Conservation (phyloP, 345 rosid species). For the Odontarrhena argentea region DNA sequence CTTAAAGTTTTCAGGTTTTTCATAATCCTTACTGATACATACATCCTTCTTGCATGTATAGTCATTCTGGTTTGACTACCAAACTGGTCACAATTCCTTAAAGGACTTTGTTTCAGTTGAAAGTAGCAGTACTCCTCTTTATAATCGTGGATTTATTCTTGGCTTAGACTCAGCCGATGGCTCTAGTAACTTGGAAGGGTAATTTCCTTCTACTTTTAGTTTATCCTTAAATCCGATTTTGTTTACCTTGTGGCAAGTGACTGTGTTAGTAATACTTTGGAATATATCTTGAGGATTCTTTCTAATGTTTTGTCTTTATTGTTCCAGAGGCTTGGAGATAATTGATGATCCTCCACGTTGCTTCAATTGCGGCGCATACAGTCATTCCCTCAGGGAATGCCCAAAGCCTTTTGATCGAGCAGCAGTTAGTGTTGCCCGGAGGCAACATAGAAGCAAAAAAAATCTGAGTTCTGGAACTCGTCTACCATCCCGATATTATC, state of each 20-base stretch:
- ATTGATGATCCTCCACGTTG: slow-evolving; percentile 78
- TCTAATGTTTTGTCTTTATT: slow-evolving; percentile 12
- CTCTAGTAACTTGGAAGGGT: slow-evolving; percentile 72
- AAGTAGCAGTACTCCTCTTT: slow-evolving; percentile 65
- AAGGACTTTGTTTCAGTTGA: slow-evolving; percentile 49
- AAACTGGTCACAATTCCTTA: slow-evolving; percentile 46
- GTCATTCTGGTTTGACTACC: slow-evolving; percentile 88
- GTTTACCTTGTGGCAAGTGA: slow-evolving; percentile 1
- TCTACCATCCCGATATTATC: slow-evolving; percentile 68
- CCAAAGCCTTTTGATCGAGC: slow-evolving; percentile 77
- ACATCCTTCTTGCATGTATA: slow-evolving; percentile 46
- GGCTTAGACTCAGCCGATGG: slow-evolving; percentile 79
- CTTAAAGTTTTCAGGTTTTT: background rate
- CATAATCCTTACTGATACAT: slow-evolving; percentile 1
- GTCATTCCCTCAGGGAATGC: slow-evolving; percentile 86
- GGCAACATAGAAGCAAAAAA: slow-evolving; percentile 66
- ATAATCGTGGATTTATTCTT: slow-evolving; percentile 82
- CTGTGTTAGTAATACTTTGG: slow-evolving; percentile 7
- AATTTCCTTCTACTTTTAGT: slow-evolving; percentile 10
- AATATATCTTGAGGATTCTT: slow-evolving; percentile 10
- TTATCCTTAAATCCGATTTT: background rate
- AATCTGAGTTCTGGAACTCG: slow-evolving; percentile 62
- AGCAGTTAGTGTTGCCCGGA: slow-evolving; percentile 85
- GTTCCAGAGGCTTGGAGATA: slow-evolving; percentile 72
- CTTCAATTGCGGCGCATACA: slow-evolving; percentile 92